Conservation (phyloP, 1,284 basidiomycete genomes). For the Apiotrichum sp. region DNA sequence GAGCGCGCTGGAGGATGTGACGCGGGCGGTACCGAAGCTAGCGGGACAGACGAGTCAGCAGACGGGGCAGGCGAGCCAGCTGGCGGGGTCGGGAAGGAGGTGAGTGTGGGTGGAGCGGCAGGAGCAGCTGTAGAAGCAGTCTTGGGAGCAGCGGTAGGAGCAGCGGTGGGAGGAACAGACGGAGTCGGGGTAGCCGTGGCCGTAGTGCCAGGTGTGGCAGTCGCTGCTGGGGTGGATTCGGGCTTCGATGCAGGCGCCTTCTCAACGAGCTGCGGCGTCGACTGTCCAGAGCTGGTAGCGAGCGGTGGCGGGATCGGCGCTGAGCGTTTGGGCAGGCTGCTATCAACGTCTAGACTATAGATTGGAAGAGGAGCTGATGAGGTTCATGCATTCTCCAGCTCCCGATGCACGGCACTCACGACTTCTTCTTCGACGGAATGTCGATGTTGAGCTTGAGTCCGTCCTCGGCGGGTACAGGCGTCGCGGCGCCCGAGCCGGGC, state of each 20-base stretch:
- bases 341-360: neutral
- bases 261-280: too few species aligned
- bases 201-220: neutral
- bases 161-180: neutral
- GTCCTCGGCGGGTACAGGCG: conserved; percentile 10
- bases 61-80: too few species aligned
- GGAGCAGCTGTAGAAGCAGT: neutral
- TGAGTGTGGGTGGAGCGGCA: neutral
- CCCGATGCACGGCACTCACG: neutral
- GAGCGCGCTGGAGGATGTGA: neutral
- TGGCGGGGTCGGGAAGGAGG: too few species aligned
- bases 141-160: neutral
- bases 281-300: too few species aligned
- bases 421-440: conserved; percentile 44
- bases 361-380: neutral
- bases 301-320: too few species aligned
- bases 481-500: conserved; percentile 23
- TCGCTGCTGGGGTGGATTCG: neutral
- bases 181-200: neutral
- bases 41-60: neutral
- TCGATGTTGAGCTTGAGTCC: conserved; percentile 66
- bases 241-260: too few species aligned
- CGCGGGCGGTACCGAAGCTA: neutral
- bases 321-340: neutral
- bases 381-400: too few species aligned